These are phyloP conservation scores for Amoeboaphelidium occidentale DNA, from an alignment of 371 early-diverging fungal species.

Conservation along the genomic window DNA sequence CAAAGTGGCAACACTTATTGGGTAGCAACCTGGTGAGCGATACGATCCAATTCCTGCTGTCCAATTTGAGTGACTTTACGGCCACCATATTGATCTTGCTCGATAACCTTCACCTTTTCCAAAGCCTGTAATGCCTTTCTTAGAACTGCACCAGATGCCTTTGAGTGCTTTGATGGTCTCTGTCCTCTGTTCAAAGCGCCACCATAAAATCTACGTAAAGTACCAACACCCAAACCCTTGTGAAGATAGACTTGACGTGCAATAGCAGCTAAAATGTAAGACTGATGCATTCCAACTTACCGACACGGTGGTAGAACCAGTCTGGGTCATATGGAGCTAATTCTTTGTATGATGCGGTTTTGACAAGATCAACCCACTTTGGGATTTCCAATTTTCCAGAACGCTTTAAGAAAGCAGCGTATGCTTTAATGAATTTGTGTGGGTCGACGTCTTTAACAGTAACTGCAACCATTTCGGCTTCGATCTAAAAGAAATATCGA, in stretches of 20 bases:
- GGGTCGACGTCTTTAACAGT: constrained; percentile 94
- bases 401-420: constrained; percentile 91
- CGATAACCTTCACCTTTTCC: constrained; percentile 88
- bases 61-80: constrained; percentile 55
- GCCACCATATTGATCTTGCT: constrained; percentile 68
- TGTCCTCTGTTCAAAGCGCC: constrained; percentile 74
- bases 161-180: constrained; percentile 72
- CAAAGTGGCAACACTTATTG: too few relatives aligned
- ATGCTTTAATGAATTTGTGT: constrained; percentile 85
- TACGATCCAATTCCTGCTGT: constrained; percentile 61
- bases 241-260: constrained; percentile 96
- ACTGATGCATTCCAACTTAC: constrained; percentile 17
- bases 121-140: constrained; percentile 89
- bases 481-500: too few relatives aligned
- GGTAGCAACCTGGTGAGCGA: constrained; percentile 16
- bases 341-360: constrained; percentile 89
- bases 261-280: constrained; percentile 42
- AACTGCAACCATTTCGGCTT: constrained; percentile 9
- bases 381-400: constrained; percentile 94
- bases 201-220: constrained; percentile 74
- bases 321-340: constrained; percentile 89
- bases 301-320: constrained; percentile 95
- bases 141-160: constrained; percentile 68
- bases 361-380: constrained; percentile 93
- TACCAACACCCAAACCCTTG: constrained; percentile 79